Evolutionary conservation across 768 basidiomycete species (phyloP).

Genomic region (Leucosporidium scottii): DNA sequence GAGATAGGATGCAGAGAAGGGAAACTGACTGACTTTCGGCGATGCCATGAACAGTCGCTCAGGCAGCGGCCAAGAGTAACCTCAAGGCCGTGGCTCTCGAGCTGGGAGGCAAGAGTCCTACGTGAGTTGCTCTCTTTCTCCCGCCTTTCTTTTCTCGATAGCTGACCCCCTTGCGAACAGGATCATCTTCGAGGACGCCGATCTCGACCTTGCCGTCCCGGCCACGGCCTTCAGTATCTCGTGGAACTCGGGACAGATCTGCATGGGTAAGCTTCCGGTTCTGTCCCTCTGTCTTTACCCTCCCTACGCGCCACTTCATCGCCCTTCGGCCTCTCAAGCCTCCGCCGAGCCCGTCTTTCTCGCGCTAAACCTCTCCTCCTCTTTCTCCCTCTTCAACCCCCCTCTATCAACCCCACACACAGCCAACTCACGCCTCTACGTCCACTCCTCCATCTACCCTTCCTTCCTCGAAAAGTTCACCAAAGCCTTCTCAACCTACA

Average conservation of each 20-base stretch:
- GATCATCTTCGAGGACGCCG: conserved; percentile 52
- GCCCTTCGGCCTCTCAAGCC: too few species aligned
- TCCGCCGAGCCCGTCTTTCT: too few species aligned
- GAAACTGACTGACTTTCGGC: too few species aligned
- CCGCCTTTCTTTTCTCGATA: too few species aligned
- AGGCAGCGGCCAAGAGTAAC: neutral
- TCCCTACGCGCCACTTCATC: too few species aligned
- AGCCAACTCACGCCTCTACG: conserved; percentile 69
- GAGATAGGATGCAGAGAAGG: too few species aligned
- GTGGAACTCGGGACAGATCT: neutral
- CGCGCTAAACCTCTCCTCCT: too few species aligned
- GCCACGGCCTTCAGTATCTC: conserved; percentile 36
- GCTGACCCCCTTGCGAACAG: too few species aligned
- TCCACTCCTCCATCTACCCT: conserved; percentile 59
- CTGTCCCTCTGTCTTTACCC: too few species aligned
- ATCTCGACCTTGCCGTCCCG: conserved; percentile 21
- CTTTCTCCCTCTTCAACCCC: too few species aligned
- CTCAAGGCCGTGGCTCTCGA: neutral
- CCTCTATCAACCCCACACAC: neutral
- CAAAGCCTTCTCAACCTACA: conserved; percentile 61
- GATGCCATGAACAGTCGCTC: neutral
- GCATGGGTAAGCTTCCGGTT: neutral
- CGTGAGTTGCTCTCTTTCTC: conserved; percentile 9
- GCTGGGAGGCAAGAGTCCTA: neutral
- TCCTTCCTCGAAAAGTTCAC: conserved; percentile 55